Percentiles rank a stretch among this genome's conserved stretches.
phyloP scores from a whole-genome alignment of 768 basidiomycete species.

The Solioccasus polychromus region DNA sequence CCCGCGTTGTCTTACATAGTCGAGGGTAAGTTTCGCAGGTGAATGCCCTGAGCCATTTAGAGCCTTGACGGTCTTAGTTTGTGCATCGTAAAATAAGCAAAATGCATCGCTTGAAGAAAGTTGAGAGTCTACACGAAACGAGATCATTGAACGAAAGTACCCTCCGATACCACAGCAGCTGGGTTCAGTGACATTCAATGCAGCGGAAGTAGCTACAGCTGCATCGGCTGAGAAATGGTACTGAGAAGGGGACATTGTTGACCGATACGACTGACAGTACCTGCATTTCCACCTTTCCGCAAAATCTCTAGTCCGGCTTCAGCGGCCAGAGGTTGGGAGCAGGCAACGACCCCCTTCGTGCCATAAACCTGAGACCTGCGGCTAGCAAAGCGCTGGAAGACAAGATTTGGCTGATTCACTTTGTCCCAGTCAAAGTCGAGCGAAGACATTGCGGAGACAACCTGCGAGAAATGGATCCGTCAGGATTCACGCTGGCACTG shows the following conservation, averaged over 20 bases:
- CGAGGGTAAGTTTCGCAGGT: constrained; percentile 75
- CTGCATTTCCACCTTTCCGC: constrained; percentile 92
- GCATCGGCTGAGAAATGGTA: constrained; percentile 69
- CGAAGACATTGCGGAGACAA: constrained; percentile 20
- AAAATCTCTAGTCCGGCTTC: constrained; percentile 92
- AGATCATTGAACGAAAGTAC: constrained; percentile 40
- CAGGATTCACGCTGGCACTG: not conserved
- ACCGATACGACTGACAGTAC: constrained; percentile 38
- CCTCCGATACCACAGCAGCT: constrained; percentile 92
- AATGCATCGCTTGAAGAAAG: constrained; percentile 68
- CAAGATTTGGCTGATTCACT: constrained; percentile 63
- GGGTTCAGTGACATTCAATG: constrained; percentile 89
- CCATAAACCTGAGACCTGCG: constrained; percentile 85
- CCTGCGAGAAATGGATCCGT: not conserved
- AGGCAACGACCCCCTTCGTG: constrained; percentile 83
- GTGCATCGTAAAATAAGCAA: constrained; percentile 88
- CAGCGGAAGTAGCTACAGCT: constrained; percentile 90
- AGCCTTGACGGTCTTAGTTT: constrained; percentile 77
- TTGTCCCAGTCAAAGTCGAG: constrained; percentile 53
- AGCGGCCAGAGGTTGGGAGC: constrained; percentile 87
- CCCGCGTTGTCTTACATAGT: constrained; percentile 68
- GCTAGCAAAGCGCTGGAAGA: constrained; percentile 73
- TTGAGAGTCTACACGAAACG: constrained; percentile 9
- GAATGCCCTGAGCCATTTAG: constrained; percentile 92
- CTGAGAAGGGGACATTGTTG: not conserved